Base-by-base conservation (phyloP, 148 eudicot genomes). In the Heliamphora exappendiculata region DNA sequence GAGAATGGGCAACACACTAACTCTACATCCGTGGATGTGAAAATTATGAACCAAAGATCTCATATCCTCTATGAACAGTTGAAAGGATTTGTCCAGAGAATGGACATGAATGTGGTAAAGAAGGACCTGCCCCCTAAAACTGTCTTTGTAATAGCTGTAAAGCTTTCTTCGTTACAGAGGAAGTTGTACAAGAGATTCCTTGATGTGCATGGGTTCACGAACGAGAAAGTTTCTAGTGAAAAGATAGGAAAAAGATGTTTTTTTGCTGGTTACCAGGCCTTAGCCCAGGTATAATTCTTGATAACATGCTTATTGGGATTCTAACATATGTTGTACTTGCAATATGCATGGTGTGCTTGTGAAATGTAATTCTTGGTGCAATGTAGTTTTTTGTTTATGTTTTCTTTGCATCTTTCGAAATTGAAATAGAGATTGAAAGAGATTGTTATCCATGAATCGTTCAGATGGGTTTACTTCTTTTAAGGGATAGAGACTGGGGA, bases 71-170 rank as follows among this genome's bases (percentile, higher is more conserved):
- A 95, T 81, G 96, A 91, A 79, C 96, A 95, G 77, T 79, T 95
- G 63, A 95, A 92, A 85, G 99, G 99, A 59, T 92, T 95, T 86
- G 97, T 95, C 39, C 99, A 95, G 79, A 87, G 99, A 77, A 89
- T 95, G 99, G 99, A 89, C 86, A 92, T 91, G 99, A 92, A 80
- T 81, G 99, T 95, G 83, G 94, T 88, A 72, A 92, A 92, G 81
- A 92, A 91, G 75, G 99, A 95, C 78, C 86, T 95, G 78, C 99
- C 99, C 37, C 90, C 94, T 0, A 95, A 95, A 88, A 95, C 97
- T 64, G 99, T 92, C 55, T 92, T 92, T 78, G 99, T 95, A 26
- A 78, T 95, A 74, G 85, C 96, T 75, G 99, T 95, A 74, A 92
- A 95, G 86, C 89, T 93, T 74, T 95, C 99, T 86, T 84, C 89